Conservation (phyloP, 1,284 basidiomycete genomes). For the Apiotrichum akiyoshidainum region DNA sequence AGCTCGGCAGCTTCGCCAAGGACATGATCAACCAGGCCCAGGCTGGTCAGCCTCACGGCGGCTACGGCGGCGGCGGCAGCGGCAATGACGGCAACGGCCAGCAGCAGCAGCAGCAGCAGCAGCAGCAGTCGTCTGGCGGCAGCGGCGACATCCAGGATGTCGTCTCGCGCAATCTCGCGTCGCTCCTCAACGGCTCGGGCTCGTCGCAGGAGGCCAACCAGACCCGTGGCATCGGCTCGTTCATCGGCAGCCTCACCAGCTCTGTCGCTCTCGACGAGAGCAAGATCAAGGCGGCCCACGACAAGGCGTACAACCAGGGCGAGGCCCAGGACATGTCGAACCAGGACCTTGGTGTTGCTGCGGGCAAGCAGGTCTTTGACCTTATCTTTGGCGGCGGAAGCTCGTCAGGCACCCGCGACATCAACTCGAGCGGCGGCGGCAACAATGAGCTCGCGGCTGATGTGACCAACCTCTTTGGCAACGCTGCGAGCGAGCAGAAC, state of each 20-base stretch:
- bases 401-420: background rate
- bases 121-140: no score
- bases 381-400: background rate
- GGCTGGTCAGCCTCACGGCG: background rate
- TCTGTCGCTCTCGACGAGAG: conserved; percentile 7
- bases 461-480: conserved; percentile 6
- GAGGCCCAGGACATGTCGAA: conserved; percentile 4
- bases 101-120: no score
- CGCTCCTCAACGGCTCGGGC: background rate
- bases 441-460: conserved; percentile 1
- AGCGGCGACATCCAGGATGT: background rate
- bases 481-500: background rate
- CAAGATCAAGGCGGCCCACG: conserved; percentile 8
- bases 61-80: background rate
- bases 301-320: conserved; percentile 5
- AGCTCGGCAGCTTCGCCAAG: conserved; percentile 1
- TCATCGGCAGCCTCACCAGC: conserved; percentile 1
- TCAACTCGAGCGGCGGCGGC: background rate
- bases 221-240: conserved; percentile 9
- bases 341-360: conserved; percentile 10
- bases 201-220: background rate
- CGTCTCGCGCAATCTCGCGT: conserved; percentile 6
- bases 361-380: conserved; percentile 12
- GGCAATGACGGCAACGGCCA: background rate
- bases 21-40: conserved; percentile 1